Evolutionary conservation across 1,284 basidiomycete genomes (phyloP).

Genomic region (Boletus holoroseus): DNA sequence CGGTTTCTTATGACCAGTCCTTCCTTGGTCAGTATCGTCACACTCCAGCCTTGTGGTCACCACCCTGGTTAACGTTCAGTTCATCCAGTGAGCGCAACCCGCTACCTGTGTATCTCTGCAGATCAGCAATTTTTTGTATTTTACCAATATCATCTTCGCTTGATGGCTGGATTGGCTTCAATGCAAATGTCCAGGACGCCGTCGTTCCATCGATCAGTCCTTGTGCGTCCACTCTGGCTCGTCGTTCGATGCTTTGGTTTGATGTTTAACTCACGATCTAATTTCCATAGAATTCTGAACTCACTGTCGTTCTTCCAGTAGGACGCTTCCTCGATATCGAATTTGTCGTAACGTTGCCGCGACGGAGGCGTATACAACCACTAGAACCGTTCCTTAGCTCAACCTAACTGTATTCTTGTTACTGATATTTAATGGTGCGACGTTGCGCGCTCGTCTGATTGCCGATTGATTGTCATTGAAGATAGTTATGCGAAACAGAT

Average conservation of each 20-base stretch:
- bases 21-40: constrained; percentile 19
- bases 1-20: neutral
- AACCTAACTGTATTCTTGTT: constrained; percentile 15
- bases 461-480: constrained; percentile 10
- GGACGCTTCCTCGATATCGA: neutral
- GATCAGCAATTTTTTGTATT: constrained; percentile 18
- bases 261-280: constrained; percentile 1
- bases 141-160: constrained; percentile 4
- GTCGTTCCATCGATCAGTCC: constrained; percentile 3
- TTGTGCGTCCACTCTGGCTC: constrained; percentile 17
- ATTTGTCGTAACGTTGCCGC: neutral
- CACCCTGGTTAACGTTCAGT: constrained; percentile 12
- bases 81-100: constrained; percentile 16
- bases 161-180: constrained; percentile 3
- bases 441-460: constrained; percentile 1
- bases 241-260: neutral
- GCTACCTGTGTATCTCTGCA: constrained; percentile 15
- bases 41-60: constrained; percentile 2
- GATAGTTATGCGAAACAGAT: neutral
- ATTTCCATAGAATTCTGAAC: constrained; percentile 8
- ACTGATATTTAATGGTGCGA: constrained; percentile 1
- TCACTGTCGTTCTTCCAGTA: neutral
- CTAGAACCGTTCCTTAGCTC: constrained; percentile 11
- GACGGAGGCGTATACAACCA: constrained; percentile 4
- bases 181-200: neutral